phyloP scores from a whole-genome alignment of 2,329 filamentous ascomycete genomes.

The Geosmithia flava region DNA sequence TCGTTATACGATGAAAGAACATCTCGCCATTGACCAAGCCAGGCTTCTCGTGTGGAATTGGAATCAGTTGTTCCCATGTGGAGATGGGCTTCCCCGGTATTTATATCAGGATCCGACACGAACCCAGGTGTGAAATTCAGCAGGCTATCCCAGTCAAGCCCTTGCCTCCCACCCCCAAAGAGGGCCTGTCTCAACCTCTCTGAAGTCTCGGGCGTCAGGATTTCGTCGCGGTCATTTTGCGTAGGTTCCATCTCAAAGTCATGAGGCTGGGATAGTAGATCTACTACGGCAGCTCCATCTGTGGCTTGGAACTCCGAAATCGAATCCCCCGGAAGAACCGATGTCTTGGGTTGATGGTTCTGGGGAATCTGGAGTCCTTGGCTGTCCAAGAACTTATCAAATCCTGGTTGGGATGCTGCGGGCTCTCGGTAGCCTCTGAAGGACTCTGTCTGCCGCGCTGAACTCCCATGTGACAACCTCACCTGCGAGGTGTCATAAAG shows the following conservation, averaged over 20 bases:
- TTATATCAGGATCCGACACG: conserved; percentile 11
- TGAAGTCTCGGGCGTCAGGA: conserved; percentile 14
- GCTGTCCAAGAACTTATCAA: background rate
- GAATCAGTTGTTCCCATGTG: conserved; percentile 26
- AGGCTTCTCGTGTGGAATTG: conserved; percentile 26
- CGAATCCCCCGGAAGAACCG: background rate
- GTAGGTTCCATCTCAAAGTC: conserved; percentile 2
- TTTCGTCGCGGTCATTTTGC: conserved; percentile 11
- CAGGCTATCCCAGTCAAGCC: conserved; percentile 26
- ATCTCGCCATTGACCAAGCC: conserved; percentile 42
- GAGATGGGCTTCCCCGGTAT: conserved; percentile 7
- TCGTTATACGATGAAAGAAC: conserved; percentile 47
- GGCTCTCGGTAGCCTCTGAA: background rate
- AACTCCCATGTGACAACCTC: background rate
- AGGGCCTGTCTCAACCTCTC: conserved; percentile 22
- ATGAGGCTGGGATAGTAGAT: conserved; percentile 18
- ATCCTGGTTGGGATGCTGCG: background rate
- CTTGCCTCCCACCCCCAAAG: conserved; percentile 14
- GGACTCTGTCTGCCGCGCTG: background rate
- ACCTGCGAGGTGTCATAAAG: background rate
- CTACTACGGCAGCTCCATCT: conserved; percentile 26
- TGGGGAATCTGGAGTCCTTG: background rate
- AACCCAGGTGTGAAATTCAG: conserved; percentile 39
- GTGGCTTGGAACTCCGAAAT: background rate
- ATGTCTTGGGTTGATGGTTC: background rate